Conservation (phyloP, 2,329 filamentous ascomycete species). For the Fusarium burgessii region DNA sequence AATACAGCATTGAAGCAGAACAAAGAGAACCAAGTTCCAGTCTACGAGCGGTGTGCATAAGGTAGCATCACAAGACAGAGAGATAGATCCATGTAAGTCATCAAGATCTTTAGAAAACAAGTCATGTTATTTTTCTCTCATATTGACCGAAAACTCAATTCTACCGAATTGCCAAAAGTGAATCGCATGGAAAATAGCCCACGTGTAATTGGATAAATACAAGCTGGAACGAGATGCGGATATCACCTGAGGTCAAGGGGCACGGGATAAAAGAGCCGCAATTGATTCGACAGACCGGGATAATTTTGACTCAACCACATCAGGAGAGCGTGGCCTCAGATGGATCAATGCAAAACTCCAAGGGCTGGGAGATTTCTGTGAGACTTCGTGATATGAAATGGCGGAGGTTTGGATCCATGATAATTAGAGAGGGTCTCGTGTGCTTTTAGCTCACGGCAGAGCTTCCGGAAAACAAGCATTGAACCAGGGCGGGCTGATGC, state of each 20-base stretch:
- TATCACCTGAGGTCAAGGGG: constrained; percentile 31
- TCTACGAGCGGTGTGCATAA: constrained; percentile 28
- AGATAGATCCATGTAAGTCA: constrained; percentile 6
- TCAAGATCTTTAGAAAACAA: neutral
- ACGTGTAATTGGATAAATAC: constrained; percentile 20
- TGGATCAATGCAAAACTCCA: neutral
- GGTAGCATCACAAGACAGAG: constrained; percentile 13
- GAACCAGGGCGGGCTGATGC: constrained; percentile 37
- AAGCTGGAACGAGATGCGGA: constrained; percentile 10
- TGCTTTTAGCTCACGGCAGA: constrained; percentile 6
- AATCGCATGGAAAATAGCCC: constrained; percentile 18
- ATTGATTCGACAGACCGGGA: constrained; percentile 28
- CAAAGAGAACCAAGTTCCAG: constrained; percentile 25
- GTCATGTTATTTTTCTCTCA: neutral
- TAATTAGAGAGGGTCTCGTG: constrained; percentile 24
- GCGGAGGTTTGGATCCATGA: constrained; percentile 23
- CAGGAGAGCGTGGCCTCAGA: constrained; percentile 28
- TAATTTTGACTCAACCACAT: constrained; percentile 3
- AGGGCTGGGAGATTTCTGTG: constrained; percentile 15
- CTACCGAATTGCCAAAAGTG: constrained; percentile 19
- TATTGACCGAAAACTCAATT: neutral
- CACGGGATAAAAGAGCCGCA: constrained; percentile 25
- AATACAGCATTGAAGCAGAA: constrained; percentile 17
- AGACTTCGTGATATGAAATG: constrained; percentile 29
- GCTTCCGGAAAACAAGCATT: constrained; percentile 31